phyloP scores from a whole-genome alignment of 1,139 yeast genomes.

The Kurtzmaniella quercitrusa region DNA sequence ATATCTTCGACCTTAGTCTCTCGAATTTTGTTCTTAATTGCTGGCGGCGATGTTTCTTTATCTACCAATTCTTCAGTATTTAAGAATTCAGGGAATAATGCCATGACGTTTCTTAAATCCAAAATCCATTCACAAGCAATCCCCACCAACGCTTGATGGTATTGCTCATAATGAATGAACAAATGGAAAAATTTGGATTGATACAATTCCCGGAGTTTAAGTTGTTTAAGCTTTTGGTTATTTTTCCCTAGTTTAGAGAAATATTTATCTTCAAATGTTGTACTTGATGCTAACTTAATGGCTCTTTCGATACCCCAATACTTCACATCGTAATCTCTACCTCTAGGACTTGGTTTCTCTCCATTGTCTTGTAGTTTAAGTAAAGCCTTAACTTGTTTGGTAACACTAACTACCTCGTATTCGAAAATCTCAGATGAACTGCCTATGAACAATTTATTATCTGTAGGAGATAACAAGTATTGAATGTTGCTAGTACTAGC shows the following conservation, averaged over 20 bases:
- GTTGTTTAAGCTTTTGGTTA: constrained; percentile 25
- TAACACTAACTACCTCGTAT: constrained; percentile 28
- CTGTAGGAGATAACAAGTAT: constrained; percentile 15
- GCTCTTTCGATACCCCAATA: constrained; percentile 35
- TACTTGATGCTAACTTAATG: constrained; percentile 25
- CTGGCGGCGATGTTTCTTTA: background rate
- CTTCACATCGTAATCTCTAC: constrained; percentile 26
- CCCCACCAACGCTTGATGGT: constrained; percentile 39
- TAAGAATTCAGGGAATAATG: constrained; percentile 37
- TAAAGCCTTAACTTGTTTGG: constrained; percentile 40
- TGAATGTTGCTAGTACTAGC: constrained; percentile 15
- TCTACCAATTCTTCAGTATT: constrained; percentile 11
- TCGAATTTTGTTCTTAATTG: background rate
- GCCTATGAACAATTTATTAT: constrained; percentile 20
- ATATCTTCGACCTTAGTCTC: constrained; percentile 18
- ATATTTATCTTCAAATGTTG: constrained; percentile 21
- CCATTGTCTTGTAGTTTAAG: constrained; percentile 13
- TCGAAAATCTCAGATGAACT: constrained; percentile 26
- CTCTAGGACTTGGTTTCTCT: constrained; percentile 22
- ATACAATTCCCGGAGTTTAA: constrained; percentile 29
- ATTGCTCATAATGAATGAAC: constrained; percentile 33
- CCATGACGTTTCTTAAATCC: constrained; percentile 30
- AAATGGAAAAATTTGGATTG: constrained; percentile 28
- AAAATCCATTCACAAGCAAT: constrained; percentile 43
- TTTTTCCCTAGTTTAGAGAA: constrained; percentile 17